These are phyloP conservation scores for Dissophora ornata DNA, from an alignment of 192 early-diverging fungal species.

Conservation along the genomic window DNA sequence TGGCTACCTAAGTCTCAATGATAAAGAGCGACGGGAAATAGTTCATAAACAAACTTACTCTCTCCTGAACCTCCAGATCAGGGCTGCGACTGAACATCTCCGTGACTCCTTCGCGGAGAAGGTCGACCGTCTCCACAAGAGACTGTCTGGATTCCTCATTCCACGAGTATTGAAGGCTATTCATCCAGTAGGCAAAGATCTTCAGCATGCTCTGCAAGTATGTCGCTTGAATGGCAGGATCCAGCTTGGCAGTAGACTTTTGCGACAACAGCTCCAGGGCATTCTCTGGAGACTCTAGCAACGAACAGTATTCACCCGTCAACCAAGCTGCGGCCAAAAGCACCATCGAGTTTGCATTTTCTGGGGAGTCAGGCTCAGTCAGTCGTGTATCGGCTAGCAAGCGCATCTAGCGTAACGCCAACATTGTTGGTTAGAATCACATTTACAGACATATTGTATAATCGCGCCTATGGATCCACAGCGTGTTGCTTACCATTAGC, in stretches of 20 bases:
- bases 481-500: slow-evolving; percentile 75
- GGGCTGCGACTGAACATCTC: slow-evolving; percentile 61
- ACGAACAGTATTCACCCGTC: slow-evolving; percentile 86
- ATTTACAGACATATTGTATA: background rate
- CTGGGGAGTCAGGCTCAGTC: slow-evolving; percentile 65
- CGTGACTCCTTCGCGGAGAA: slow-evolving; percentile 60
- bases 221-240: slow-evolving; percentile 70
- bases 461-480: no score
- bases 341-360: slow-evolving; percentile 76
- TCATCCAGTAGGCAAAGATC: slow-evolving; percentile 73
- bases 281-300: slow-evolving; percentile 37
- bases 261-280: slow-evolving; percentile 28
- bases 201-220: slow-evolving; percentile 80
- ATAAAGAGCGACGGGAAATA: no score
- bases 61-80: slow-evolving; percentile 85
- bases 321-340: slow-evolving; percentile 92
- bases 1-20: no score
- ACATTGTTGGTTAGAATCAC: background rate
- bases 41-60: slow-evolving; percentile 61
- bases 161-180: slow-evolving; percentile 63
- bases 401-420: slow-evolving; percentile 57
- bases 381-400: slow-evolving; percentile 75
- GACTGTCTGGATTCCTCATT: slow-evolving; percentile 59
- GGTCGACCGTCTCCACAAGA: slow-evolving; percentile 58
- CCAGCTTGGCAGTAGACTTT: slow-evolving; percentile 59